phyloP scores from a whole-genome alignment of 1,284 basidiomycete species.

The Afroboletus lepidellus region DNA sequence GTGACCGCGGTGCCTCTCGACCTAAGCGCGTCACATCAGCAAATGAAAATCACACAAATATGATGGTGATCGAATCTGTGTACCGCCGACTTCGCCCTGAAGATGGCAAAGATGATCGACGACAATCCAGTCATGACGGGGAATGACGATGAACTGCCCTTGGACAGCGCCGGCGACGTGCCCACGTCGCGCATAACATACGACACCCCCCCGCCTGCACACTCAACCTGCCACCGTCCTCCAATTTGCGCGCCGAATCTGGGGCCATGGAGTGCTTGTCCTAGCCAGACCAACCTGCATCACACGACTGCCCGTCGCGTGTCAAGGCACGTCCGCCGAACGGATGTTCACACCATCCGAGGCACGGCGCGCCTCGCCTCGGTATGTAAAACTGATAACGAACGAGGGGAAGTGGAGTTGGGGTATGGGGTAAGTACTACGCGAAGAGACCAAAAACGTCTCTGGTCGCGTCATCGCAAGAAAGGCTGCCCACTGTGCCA shows the following conservation, averaged over 20 bases:
- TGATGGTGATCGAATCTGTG: constrained; percentile 60
- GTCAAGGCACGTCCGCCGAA: constrained; percentile 43
- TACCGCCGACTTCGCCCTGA: constrained; percentile 47
- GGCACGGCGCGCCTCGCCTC: constrained; percentile 62
- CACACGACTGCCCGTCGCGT: constrained; percentile 11
- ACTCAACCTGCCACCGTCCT: constrained; percentile 44
- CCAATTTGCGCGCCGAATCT: not conserved
- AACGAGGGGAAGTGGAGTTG: constrained; percentile 6
- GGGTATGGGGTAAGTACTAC: constrained; percentile 30
- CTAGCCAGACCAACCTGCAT: too few relatives aligned
- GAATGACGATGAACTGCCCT: constrained; percentile 83
- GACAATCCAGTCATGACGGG: constrained; percentile 70
- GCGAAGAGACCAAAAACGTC: not conserved
- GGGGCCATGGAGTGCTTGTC: not conserved
- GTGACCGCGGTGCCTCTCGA: constrained; percentile 73
- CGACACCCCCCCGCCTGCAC: constrained; percentile 74
- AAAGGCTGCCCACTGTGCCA: constrained; percentile 82
- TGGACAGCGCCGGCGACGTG: not conserved
- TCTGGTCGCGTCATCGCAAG: constrained; percentile 42
- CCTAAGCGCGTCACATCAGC: not conserved
- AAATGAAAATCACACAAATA: constrained; percentile 57
- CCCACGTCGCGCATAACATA: not conserved
- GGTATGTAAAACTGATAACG: constrained; percentile 45
- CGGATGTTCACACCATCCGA: constrained; percentile 44
- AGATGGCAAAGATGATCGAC: constrained; percentile 62